A percentile compares a stretch with the other conserved stretches of the same genome.
Evolutionary conservation across 305 asterid genomes (phyloP).

Genomic region (Petunia hybrid): DNA sequence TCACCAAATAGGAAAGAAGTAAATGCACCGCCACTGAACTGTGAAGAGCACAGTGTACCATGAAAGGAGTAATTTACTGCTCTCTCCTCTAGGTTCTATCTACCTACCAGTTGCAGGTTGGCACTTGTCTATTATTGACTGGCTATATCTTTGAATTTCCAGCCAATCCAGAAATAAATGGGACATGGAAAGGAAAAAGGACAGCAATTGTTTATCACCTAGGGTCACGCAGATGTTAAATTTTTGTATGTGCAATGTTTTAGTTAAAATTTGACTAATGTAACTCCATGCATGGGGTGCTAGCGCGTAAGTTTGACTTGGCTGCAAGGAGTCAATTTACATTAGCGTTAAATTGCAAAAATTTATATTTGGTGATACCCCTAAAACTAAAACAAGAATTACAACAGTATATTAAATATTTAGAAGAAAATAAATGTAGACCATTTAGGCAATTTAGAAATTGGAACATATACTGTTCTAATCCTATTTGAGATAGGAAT

Average conservation of each 20-base stretch:
- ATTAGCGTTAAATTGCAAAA: not conserved
- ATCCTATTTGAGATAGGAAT: not conserved
- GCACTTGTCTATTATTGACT: constrained; percentile 45
- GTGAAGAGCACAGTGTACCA: not conserved
- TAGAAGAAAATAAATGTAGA: not conserved
- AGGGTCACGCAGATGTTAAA: not conserved
- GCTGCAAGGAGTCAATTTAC: not conserved
- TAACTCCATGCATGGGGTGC: not conserved
- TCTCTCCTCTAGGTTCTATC: not conserved
- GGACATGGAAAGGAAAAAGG: not conserved
- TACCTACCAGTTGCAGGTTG: constrained; percentile 36
- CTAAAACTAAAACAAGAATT: not conserved
- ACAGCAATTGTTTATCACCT: not conserved
- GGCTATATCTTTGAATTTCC: not conserved
- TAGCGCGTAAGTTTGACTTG: not conserved
- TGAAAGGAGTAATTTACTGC: not conserved
- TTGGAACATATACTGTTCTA: not conserved
- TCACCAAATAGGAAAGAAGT: not conserved
- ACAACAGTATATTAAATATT: not conserved
- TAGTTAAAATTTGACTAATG: not conserved
- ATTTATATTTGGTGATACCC: not conserved
- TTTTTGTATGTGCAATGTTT: not conserved
- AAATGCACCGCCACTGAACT: constrained; percentile 27
- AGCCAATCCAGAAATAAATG: not conserved
- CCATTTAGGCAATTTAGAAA: not conserved